Evolutionary conservation across 2,329 filamentous ascomycete genomes (phyloP).

Genomic region (Hypocreales sp.): DNA sequence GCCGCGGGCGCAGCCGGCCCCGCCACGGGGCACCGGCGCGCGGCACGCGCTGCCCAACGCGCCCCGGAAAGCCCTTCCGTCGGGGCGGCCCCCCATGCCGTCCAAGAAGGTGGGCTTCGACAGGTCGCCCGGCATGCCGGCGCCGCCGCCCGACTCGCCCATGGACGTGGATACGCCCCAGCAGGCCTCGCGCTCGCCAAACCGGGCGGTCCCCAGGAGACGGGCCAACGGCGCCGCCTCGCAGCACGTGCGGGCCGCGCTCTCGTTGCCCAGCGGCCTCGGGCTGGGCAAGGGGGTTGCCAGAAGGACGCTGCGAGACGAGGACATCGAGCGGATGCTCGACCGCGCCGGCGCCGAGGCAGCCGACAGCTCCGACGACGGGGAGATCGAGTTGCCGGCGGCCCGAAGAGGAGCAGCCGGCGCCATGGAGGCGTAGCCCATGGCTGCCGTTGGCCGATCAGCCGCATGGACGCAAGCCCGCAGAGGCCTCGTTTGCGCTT

Average conservation of each 20-base stretch:
- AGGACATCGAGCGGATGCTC: conserved; percentile 43
- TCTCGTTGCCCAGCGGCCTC: conserved; percentile 35
- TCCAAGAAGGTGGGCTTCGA: conserved; percentile 33
- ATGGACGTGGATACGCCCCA: conserved; percentile 31
- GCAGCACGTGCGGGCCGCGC: conserved; percentile 19
- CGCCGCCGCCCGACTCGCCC: conserved; percentile 19
- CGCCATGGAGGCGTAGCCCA: conserved; percentile 13
- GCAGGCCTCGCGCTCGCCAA: conserved; percentile 10
- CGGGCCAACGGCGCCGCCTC: conserved; percentile 24
- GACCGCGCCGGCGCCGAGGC: conserved; percentile 33
- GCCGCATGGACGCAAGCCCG: too few species aligned
- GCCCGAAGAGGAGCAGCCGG: conserved; percentile 13
- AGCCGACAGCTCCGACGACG: conserved; percentile 40
- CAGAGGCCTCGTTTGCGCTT: too few species aligned
- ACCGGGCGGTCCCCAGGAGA: conserved; percentile 24
- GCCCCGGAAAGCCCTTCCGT: conserved; percentile 36
- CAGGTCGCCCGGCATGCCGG: conserved; percentile 22
- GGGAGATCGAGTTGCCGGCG: conserved; percentile 35
- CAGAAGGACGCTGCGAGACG: conserved; percentile 28
- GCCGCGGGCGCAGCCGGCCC: conserved; percentile 11
- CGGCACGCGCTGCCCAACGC: conserved; percentile 28
- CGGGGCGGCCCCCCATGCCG: conserved; percentile 24
- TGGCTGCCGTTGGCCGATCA: too few species aligned
- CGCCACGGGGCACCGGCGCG: conserved; percentile 6
- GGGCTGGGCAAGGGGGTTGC: conserved; percentile 21